Conservation (phyloP, 495 filamentous ascomycete species). For the Penicillium simplicissimum region DNA sequence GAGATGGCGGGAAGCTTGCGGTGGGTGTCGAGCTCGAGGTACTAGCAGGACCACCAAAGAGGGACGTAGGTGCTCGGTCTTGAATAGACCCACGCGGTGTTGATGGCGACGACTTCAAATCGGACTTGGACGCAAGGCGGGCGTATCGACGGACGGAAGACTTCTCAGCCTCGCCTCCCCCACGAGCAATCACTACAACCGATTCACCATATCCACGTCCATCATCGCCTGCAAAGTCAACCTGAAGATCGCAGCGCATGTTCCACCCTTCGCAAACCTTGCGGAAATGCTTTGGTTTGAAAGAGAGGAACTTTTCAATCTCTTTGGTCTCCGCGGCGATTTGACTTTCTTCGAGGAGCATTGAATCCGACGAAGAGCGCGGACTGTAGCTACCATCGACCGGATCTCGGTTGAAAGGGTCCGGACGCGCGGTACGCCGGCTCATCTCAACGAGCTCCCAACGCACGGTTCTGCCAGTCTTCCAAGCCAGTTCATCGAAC, state of each 20-base stretch:
- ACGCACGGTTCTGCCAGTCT: slow-evolving; percentile 69
- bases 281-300: slow-evolving; percentile 76
- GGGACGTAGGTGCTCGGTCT: slow-evolving; percentile 22
- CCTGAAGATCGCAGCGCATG: slow-evolving; percentile 81
- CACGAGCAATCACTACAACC: slow-evolving; percentile 72
- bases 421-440: slow-evolving; percentile 66
- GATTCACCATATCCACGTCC: slow-evolving; percentile 69
- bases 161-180: slow-evolving; percentile 55
- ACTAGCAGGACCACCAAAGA: slow-evolving; percentile 39
- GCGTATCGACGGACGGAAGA: slow-evolving; percentile 55
- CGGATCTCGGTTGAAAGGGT: slow-evolving; percentile 61
- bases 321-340: slow-evolving; percentile 72
- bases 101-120: slow-evolving; percentile 16
- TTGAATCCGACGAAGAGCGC: slow-evolving; percentile 67
- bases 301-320: slow-evolving; percentile 73
- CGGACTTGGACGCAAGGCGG: slow-evolving; percentile 20
- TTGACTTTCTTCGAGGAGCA: slow-evolving; percentile 70
- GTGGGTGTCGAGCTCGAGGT: slow-evolving; percentile 9
- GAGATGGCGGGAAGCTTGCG: slow-evolving; percentile 30
- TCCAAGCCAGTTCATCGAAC: slow-evolving; percentile 71
- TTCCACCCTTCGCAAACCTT: slow-evolving; percentile 85
- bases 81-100: not conserved
- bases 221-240: slow-evolving; percentile 87
- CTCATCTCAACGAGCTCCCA: slow-evolving; percentile 82
- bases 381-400: slow-evolving; percentile 69